These are phyloP conservation scores for Hymenoscyphus occultus DNA, from an alignment of 2,329 filamentous ascomycete genomes.

Conservation along the genomic window DNA sequence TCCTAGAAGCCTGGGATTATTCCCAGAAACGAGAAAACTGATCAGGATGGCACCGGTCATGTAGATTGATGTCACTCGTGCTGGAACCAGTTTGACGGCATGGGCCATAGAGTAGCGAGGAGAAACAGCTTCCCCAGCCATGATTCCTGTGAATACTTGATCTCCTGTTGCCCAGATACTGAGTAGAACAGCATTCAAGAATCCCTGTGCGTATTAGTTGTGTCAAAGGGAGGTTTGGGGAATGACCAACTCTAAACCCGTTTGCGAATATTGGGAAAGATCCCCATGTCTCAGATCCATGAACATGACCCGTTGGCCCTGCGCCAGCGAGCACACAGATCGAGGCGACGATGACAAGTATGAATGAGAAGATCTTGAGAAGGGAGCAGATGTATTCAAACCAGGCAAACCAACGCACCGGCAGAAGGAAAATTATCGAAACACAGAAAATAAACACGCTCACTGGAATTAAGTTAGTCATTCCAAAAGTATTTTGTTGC, in stretches of 20 bases:
- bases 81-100: constrained; percentile 18
- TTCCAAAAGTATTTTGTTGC: neutral
- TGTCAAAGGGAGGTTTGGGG: neutral
- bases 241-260: constrained; percentile 32
- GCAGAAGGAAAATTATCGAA: constrained; percentile 22
- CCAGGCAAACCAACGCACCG: constrained; percentile 36
- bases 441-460: constrained; percentile 25
- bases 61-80: constrained; percentile 16
- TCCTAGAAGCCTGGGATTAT: constrained; percentile 19
- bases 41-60: constrained; percentile 17
- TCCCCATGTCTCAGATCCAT: constrained; percentile 36
- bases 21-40: constrained; percentile 24
- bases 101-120: constrained; percentile 21
- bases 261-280: constrained; percentile 37
- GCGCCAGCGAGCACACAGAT: constrained; percentile 42
- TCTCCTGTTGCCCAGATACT: constrained; percentile 23
- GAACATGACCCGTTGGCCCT: constrained; percentile 37
- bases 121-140: constrained; percentile 25
- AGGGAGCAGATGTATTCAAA: constrained; percentile 39
- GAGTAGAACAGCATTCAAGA: constrained; percentile 30
- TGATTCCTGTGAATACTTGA: constrained; percentile 33
- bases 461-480: neutral
- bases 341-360: constrained; percentile 39
- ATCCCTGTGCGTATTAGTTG: constrained; percentile 21
- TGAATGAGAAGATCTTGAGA: constrained; percentile 39